Percentiles rank a stretch among this genome's conserved stretches.
These are phyloP conservation scores for Vaucheria bursata DNA, from an alignment of 352 stramenopile species.

Conservation along the genomic window DNA sequence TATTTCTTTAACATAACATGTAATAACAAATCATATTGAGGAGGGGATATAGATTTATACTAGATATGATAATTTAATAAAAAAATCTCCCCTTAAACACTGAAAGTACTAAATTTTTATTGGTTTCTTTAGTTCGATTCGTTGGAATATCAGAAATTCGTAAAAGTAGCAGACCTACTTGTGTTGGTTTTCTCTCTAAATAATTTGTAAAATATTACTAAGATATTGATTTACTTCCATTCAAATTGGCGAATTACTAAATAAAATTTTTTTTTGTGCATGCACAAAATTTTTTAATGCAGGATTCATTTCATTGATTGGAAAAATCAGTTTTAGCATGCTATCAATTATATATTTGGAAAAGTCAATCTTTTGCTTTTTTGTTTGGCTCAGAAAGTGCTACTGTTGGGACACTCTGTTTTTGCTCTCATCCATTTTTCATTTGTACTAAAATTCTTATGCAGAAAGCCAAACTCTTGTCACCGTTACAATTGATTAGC, in stretches of 20 bases:
- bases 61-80: background rate
- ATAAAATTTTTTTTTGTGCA: no score
- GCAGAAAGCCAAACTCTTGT: background rate
- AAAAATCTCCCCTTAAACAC: background rate
- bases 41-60: background rate
- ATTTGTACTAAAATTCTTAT: background rate
- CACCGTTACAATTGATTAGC: background rate
- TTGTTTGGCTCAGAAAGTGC: no score
- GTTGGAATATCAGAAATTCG: background rate
- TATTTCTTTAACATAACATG: conserved; percentile 51
- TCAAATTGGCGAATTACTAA: no score
- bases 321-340: no score
- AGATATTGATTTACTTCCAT: no score
- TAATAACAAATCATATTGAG: background rate
- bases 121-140: background rate
- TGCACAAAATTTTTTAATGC: no score
- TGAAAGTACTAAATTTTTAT: background rate
- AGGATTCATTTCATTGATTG: no score
- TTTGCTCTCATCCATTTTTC: background rate
- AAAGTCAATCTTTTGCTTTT: no score
- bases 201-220: no score
- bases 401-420: no score
- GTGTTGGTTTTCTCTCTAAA: no score
- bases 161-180: background rate
- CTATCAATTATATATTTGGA: no score